These are phyloP conservation scores for Penicillium italicum DNA, from an alignment of 2,329 filamentous ascomycete genomes.

Conservation along the genomic window DNA sequence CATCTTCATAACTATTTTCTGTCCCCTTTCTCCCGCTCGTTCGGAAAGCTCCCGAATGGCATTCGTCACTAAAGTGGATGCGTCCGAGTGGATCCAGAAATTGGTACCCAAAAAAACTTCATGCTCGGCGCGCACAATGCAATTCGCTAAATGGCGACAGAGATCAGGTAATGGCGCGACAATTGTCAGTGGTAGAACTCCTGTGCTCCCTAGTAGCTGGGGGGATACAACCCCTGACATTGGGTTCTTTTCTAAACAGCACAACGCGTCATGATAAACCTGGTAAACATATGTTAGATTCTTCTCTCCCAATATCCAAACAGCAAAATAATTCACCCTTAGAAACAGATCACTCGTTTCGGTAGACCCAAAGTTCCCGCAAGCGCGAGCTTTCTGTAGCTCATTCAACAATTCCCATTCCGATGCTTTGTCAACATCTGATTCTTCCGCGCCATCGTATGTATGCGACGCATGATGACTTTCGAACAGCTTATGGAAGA, in stretches of 20 bases:
- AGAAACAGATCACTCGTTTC: slow-evolving; percentile 67
- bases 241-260: slow-evolving; percentile 37
- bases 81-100: slow-evolving; percentile 68
- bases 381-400: slow-evolving; percentile 54
- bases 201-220: slow-evolving; percentile 57
- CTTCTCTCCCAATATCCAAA: not conserved
- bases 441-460: slow-evolving; percentile 18
- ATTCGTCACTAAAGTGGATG: slow-evolving; percentile 64
- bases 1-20: slow-evolving; percentile 64
- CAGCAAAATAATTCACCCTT: slow-evolving; percentile 37
- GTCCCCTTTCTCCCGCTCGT: slow-evolving; percentile 57
- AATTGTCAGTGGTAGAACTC: slow-evolving; percentile 65
- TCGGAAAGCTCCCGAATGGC: slow-evolving; percentile 66
- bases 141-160: slow-evolving; percentile 69
- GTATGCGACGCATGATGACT: slow-evolving; percentile 17
- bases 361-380: slow-evolving; percentile 64
- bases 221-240: slow-evolving; percentile 54
- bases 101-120: slow-evolving; percentile 74
- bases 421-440: slow-evolving; percentile 21
- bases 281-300: slow-evolving; percentile 22
- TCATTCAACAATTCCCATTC: slow-evolving; percentile 37
- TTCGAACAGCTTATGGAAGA: slow-evolving; percentile 56
- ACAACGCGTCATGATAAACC: slow-evolving; percentile 64
- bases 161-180: slow-evolving; percentile 69
- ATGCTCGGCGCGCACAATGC: slow-evolving; percentile 67